Percentiles rank a stretch among this genome's conserved stretches.
phyloP scores from a whole-genome alignment of 352 stramenopile genomes.

The Globisporangium camurandrum region DNA sequence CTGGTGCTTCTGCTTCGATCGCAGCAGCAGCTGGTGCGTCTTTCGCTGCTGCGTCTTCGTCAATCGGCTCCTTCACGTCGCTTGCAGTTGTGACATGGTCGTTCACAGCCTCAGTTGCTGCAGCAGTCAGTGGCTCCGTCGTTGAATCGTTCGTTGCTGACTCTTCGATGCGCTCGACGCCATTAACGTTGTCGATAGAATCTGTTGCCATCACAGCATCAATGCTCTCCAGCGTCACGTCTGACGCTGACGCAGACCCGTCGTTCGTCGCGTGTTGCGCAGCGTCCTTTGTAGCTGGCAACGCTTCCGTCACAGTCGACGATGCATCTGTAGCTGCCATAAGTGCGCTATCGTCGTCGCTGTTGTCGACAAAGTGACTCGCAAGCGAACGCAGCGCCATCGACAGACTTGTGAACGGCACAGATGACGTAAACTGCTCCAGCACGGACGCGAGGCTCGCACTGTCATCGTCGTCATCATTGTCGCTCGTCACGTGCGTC shows the following conservation, averaged over 20 bases:
- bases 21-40: neutral
- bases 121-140: neutral
- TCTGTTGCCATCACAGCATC: no score
- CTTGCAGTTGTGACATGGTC: neutral
- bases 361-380: slow-evolving; percentile 7
- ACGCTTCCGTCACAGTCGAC: neutral
- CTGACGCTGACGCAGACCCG: no score
- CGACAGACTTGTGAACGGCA: slow-evolving; percentile 9
- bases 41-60: neutral
- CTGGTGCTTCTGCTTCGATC: neutral
- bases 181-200: no score
- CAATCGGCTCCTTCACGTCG: neutral
- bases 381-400: slow-evolving; percentile 13
- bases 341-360: slow-evolving; percentile 2
- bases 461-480: neutral
- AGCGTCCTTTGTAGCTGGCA: neutral
- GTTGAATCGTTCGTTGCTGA: no score
- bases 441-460: neutral
- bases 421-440: slow-evolving; percentile 1
- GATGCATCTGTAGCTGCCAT: neutral
- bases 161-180: no score
- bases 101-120: neutral
- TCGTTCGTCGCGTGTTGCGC: neutral
- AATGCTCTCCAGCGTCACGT: no score
- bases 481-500: neutral